A percentile compares a stretch with the other conserved stretches of the same genome.
Conservation (phyloP, 2,329 filamentous ascomycete genomes). For the Trichophyton benhamiae region DNA sequence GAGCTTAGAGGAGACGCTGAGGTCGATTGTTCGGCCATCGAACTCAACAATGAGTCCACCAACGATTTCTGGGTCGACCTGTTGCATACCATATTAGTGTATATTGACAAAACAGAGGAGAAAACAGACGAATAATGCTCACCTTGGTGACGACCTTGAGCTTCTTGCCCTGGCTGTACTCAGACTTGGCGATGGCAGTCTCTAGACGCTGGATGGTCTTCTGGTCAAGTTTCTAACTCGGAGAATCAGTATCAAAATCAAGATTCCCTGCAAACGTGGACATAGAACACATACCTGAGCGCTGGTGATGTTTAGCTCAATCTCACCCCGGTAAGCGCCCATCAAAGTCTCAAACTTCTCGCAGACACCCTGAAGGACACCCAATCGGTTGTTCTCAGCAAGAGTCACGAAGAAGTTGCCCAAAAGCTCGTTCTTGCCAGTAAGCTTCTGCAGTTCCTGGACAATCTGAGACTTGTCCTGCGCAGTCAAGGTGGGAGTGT, state of each 20-base stretch:
- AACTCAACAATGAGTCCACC: conserved; percentile 93
- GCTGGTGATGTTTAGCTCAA: conserved; percentile 84
- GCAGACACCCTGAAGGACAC: conserved; percentile 65
- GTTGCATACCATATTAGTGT: conserved; percentile 6
- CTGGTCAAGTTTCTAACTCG: conserved; percentile 62
- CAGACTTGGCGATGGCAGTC: conserved; percentile 74
- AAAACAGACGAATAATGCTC: neutral
- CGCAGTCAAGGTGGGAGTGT: conserved; percentile 63
- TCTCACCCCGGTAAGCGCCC: conserved; percentile 78
- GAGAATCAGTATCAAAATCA: neutral
- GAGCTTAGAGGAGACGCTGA: conserved; percentile 88
- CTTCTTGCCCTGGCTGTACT: conserved; percentile 87
- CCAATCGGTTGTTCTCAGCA: conserved; percentile 91
- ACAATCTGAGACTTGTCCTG: conserved; percentile 79
- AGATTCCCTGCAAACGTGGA: too few species aligned
- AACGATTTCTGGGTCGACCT: conserved; percentile 90
- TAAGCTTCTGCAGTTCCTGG: conserved; percentile 73
- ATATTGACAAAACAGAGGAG: neutral
- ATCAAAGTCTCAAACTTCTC: conserved; percentile 83
- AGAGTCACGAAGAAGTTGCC: conserved; percentile 88
- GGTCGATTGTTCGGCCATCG: conserved; percentile 94
- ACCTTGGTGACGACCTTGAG: conserved; percentile 92
- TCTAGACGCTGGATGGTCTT: conserved; percentile 79
- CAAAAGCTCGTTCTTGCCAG: conserved; percentile 66
- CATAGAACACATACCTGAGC: conserved; percentile 54